These are phyloP conservation scores for Beauveria caledonica DNA, from an alignment of 2,329 filamentous ascomycete genomes.

Conservation along the genomic window DNA sequence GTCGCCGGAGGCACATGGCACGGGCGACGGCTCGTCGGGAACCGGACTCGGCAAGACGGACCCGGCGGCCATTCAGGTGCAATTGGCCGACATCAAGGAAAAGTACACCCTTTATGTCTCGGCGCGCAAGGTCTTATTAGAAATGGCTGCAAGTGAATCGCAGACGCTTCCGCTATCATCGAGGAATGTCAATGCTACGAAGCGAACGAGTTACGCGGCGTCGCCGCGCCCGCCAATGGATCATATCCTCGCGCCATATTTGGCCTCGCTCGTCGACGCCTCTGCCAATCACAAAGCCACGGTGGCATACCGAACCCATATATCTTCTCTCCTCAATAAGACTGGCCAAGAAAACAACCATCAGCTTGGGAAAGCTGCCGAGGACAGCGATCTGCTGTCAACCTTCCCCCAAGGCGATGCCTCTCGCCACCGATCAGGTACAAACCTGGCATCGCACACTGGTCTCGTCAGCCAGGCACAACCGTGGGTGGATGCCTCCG, in stretches of 20 bases:
- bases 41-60: constrained; percentile 27
- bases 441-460: constrained; percentile 27
- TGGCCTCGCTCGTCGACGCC: constrained; percentile 43
- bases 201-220: background rate
- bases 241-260: constrained; percentile 47
- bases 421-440: constrained; percentile 35
- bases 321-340: constrained; percentile 40
- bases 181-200: constrained; percentile 6
- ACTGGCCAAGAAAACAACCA: constrained; percentile 44
- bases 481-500: constrained; percentile 52
- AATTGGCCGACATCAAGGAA: constrained; percentile 39
- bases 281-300: constrained; percentile 48
- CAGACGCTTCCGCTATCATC: constrained; percentile 21
- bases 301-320: constrained; percentile 51
- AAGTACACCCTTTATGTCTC: constrained; percentile 48
- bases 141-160: constrained; percentile 26
- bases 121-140: constrained; percentile 40
- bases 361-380: constrained; percentile 44
- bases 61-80: constrained; percentile 26
- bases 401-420: constrained; percentile 35
- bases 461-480: constrained; percentile 37
- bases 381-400: constrained; percentile 55
- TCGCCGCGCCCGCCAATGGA: constrained; percentile 18
- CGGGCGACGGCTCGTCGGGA: constrained; percentile 17
- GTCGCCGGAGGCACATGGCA: constrained; percentile 22